Percentiles rank a stretch among this genome's conserved stretches.
These are phyloP conservation scores for Didymellaceae sp. DNA, from an alignment of 2,329 filamentous ascomycete genomes.

Conservation along the genomic window DNA sequence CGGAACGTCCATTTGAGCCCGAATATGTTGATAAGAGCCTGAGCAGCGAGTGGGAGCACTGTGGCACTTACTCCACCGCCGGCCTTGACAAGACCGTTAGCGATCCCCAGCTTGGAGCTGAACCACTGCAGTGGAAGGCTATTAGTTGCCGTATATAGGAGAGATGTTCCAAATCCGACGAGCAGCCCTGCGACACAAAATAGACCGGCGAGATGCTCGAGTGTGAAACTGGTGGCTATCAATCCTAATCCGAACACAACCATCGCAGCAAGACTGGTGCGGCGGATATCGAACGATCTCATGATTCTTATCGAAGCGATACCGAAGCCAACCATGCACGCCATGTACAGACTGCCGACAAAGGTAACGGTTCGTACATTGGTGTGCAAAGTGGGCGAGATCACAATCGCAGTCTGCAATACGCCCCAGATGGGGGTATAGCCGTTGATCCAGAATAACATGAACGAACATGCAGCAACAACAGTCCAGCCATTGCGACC, in stretches of 20 bases:
- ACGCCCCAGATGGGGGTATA: slow-evolving; percentile 67
- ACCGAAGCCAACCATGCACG: slow-evolving; percentile 60
- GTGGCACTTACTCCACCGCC: slow-evolving; percentile 38
- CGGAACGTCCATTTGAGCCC: slow-evolving; percentile 43
- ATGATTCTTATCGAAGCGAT: slow-evolving; percentile 62
- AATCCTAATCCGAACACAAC: slow-evolving; percentile 51
- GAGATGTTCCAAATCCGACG: slow-evolving; percentile 52
- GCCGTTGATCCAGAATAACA: slow-evolving; percentile 61
- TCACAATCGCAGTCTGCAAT: slow-evolving; percentile 63
- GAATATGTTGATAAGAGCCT: slow-evolving; percentile 33
- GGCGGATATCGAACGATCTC: slow-evolving; percentile 56
- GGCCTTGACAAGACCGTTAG: slow-evolving; percentile 40
- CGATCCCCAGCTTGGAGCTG: slow-evolving; percentile 36
- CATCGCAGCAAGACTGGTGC: not conserved
- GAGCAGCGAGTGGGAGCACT: slow-evolving; percentile 35
- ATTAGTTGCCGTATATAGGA: slow-evolving; percentile 18
- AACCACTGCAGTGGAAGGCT: slow-evolving; percentile 39
- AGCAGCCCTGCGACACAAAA: slow-evolving; percentile 59
- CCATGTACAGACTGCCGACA: slow-evolving; percentile 61
- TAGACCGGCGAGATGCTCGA: slow-evolving; percentile 54
- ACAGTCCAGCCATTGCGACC: slow-evolving; percentile 56
- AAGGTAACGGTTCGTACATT: slow-evolving; percentile 60
- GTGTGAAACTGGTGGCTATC: slow-evolving; percentile 57
- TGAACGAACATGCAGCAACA: slow-evolving; percentile 51
- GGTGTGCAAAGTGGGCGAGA: slow-evolving; percentile 48